Conservation (phyloP, 768 basidiomycete genomes). For the Cytidiella melzeri region DNA sequence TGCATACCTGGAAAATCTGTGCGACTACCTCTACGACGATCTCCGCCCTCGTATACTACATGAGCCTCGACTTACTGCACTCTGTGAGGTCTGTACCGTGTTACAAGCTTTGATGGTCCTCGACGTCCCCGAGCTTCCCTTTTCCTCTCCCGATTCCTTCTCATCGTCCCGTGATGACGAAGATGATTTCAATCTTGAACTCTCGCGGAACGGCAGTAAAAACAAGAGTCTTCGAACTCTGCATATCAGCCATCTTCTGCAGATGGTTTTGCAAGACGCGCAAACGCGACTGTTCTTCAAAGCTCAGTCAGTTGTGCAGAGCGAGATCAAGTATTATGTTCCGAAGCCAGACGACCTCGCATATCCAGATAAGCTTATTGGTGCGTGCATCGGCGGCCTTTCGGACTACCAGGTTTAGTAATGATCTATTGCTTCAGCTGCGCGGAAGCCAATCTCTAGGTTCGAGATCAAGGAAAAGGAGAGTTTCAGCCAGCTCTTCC, state of each 20-base stretch:
- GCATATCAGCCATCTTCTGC: slow-evolving; percentile 75
- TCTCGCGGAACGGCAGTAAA: slow-evolving; percentile 29
- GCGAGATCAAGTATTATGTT: slow-evolving; percentile 79
- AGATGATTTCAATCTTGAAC: slow-evolving; percentile 35
- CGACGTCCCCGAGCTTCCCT: slow-evolving; percentile 43
- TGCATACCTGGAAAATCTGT: slow-evolving; percentile 83
- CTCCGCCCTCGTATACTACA: slow-evolving; percentile 93
- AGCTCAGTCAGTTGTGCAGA: slow-evolving; percentile 86
- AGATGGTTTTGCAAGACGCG: slow-evolving; percentile 92
- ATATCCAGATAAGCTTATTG: slow-evolving; percentile 78
- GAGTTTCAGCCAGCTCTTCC: slow-evolving; percentile 62
- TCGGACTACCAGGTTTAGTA: not conserved
- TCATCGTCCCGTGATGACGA: slow-evolving; percentile 21
- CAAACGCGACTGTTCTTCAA: slow-evolving; percentile 96
- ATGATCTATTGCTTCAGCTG: slow-evolving; percentile 32
- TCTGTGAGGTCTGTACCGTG: slow-evolving; percentile 95
- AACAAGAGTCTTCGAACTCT: slow-evolving; percentile 46
- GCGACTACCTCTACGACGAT: slow-evolving; percentile 93
- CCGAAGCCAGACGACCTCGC: slow-evolving; percentile 75
- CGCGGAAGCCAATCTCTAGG: slow-evolving; percentile 37
- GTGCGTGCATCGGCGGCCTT: slow-evolving; percentile 34
- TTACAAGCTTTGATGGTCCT: slow-evolving; percentile 95
- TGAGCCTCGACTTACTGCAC: slow-evolving; percentile 77
- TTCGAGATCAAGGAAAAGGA: slow-evolving; percentile 60
- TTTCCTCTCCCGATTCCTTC: not conserved